Conservation (phyloP, 1,284 basidiomycete genomes). For the Jaminaea rosea region DNA sequence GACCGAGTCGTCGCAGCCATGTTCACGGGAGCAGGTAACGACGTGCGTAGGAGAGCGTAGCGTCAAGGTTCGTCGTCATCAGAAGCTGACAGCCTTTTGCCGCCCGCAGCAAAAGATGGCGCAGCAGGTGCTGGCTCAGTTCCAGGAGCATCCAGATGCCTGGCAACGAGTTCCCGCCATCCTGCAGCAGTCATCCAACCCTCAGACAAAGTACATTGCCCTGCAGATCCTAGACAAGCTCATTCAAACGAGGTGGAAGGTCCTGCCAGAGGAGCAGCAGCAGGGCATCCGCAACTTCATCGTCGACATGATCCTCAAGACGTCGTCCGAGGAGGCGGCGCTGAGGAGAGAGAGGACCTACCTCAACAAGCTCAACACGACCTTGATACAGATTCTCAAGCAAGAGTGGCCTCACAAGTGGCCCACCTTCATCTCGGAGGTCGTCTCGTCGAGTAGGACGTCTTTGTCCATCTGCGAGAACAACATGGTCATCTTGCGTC, state of each 20-base stretch:
- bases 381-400: slow-evolving; percentile 96
- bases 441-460: slow-evolving; percentile 92
- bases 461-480: slow-evolving; percentile 97
- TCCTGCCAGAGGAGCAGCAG: slow-evolving; percentile 77
- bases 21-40: slow-evolving; percentile 35
- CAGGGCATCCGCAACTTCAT: slow-evolving; percentile 82
- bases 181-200: slow-evolving; percentile 71
- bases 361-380: slow-evolving; percentile 92
- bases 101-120: slow-evolving; percentile 36
- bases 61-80: too few relatives aligned
- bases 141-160: slow-evolving; percentile 93
- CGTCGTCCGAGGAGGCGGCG: slow-evolving; percentile 66
- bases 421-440: slow-evolving; percentile 95
- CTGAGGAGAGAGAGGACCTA: slow-evolving; percentile 91
- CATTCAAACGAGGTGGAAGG: slow-evolving; percentile 90
- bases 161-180: slow-evolving; percentile 97
- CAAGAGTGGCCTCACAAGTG: slow-evolving; percentile 99
- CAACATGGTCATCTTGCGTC: slow-evolving; percentile 97
- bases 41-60: too few relatives aligned
- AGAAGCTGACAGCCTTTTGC: too few relatives aligned
- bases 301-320: slow-evolving; percentile 83
- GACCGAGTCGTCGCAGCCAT: slow-evolving; percentile 44
- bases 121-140: slow-evolving; percentile 54
- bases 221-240: slow-evolving; percentile 55
- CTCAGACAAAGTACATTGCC: slow-evolving; percentile 65